Evolutionary conservation across 2,329 filamentous ascomycete species (phyloP).

Genomic region (Pestalotiopsis fici): DNA sequence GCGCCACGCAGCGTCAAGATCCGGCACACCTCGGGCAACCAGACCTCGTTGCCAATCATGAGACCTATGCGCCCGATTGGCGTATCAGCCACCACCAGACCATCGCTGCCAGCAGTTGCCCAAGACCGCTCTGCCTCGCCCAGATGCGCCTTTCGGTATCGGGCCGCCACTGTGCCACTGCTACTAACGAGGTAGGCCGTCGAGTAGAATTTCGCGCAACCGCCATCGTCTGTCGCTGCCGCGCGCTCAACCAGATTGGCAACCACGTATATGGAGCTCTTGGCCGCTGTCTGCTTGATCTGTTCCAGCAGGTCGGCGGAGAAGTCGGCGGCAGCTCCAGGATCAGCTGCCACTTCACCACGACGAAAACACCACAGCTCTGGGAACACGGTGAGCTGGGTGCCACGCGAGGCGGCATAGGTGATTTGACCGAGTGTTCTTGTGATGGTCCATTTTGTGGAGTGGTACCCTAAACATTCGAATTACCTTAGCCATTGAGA

Average conservation of each 20-base stretch:
- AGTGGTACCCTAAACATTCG: background rate
- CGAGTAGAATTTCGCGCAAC: background rate
- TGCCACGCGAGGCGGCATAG: background rate
- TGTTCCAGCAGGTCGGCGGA: background rate
- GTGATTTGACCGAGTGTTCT: background rate
- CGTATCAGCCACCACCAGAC: background rate
- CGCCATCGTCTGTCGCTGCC: background rate
- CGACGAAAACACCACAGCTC: conserved; percentile 1
- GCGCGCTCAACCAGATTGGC: background rate
- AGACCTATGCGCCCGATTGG: background rate
- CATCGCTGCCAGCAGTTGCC: background rate
- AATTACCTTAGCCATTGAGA: too few relatives aligned
- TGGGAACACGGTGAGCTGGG: background rate
- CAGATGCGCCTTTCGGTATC: background rate
- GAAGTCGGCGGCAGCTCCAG: background rate
- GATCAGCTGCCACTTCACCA: background rate
- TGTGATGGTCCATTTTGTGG: conserved; percentile 1
- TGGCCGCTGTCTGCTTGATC: background rate
- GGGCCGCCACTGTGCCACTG: background rate
- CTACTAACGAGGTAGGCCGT: background rate
- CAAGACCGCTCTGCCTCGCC: background rate
- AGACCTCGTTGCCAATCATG: conserved; percentile 3
- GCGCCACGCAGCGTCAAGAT: conserved; percentile 1
- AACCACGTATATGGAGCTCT: background rate
- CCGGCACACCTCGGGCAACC: background rate